These are phyloP conservation scores for Salinomyces thailandicus DNA, from an alignment of 2,329 filamentous ascomycete genomes.

Conservation along the genomic window DNA sequence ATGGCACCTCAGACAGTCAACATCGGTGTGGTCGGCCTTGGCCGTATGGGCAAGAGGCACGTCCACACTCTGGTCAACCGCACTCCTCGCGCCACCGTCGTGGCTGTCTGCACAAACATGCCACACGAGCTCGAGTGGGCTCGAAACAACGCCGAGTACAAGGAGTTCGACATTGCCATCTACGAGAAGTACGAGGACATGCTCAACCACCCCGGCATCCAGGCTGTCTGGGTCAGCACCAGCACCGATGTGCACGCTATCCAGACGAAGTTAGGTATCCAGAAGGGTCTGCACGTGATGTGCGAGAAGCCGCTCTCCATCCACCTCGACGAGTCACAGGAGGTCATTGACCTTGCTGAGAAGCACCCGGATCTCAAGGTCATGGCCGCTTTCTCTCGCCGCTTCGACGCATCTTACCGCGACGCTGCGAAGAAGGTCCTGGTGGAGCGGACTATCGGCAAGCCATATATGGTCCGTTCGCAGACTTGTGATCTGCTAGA, in stretches of 20 bases:
- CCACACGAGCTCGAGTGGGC: conserved; percentile 33
- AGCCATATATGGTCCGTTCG: conserved; percentile 32
- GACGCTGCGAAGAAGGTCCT: conserved; percentile 28
- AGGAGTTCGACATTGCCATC: conserved; percentile 35
- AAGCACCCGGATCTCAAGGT: conserved; percentile 30
- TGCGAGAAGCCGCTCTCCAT: conserved; percentile 43
- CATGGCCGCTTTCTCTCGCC: conserved; percentile 36
- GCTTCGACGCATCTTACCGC: conserved; percentile 36
- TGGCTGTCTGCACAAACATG: conserved; percentile 34
- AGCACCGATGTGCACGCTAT: conserved; percentile 47
- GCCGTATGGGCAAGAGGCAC: conserved; percentile 45
- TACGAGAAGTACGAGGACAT: conserved; percentile 47
- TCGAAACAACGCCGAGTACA: conserved; percentile 11
- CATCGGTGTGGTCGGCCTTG: conserved; percentile 41
- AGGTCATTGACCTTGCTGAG: conserved; percentile 25
- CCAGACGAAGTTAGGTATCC: conserved; percentile 46
- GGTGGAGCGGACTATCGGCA: conserved; percentile 27
- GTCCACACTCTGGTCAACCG: conserved; percentile 39
- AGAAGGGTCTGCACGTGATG: conserved; percentile 44
- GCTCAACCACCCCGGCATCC: conserved; percentile 44
- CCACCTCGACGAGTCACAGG: conserved; percentile 11
- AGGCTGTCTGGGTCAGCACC: conserved; percentile 43
- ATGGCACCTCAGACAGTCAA: neutral
- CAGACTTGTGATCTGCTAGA: conserved; percentile 34
- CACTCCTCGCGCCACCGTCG: conserved; percentile 39